Conservation (phyloP, 768 basidiomycete species). For the Tulasnella sp. region DNA sequence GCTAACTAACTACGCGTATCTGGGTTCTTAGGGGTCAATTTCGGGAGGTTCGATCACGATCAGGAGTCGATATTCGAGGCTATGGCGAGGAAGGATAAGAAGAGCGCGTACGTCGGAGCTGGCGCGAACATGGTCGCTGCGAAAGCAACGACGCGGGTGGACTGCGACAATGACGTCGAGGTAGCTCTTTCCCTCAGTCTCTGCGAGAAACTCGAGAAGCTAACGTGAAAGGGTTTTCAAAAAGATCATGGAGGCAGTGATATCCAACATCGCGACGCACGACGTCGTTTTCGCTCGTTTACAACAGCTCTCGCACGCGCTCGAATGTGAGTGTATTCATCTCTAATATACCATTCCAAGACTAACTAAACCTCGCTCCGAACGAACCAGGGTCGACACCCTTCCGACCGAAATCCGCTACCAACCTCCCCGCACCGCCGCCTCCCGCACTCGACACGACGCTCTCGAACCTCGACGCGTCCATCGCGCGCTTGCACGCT, state of each 20-base stretch:
- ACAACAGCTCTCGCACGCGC: slow-evolving; percentile 62
- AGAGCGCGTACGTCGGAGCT: slow-evolving; percentile 26
- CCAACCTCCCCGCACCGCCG: slow-evolving; percentile 20
- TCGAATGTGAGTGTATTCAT: slow-evolving; percentile 55
- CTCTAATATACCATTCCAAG: not conserved
- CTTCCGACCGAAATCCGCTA: not conserved
- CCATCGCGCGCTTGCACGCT: slow-evolving; percentile 49
- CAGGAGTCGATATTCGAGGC: slow-evolving; percentile 79
- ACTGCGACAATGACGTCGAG: slow-evolving; percentile 68
- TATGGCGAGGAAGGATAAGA: slow-evolving; percentile 45
- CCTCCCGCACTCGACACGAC: slow-evolving; percentile 19
- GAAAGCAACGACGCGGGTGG: slow-evolving; percentile 65
- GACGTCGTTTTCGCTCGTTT: slow-evolving; percentile 79
- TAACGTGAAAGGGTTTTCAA: not conserved
- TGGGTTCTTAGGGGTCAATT: slow-evolving; percentile 42
- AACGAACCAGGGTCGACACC: not conserved
- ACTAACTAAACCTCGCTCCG: not conserved
- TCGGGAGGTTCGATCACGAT: slow-evolving; percentile 78
- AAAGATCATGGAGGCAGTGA: slow-evolving; percentile 44
- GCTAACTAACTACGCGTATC: too few relatives aligned
- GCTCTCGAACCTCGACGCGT: slow-evolving; percentile 44
- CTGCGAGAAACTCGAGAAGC: not conserved
- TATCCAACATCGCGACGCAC: slow-evolving; percentile 48
- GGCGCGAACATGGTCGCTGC: slow-evolving; percentile 39
- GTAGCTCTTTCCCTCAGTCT: slow-evolving; percentile 24